Evolutionary conservation across 441 rosid species (phyloP), one percentile per base, ranked within the genome.

Genomic region (Erysimum cheiri): DNA sequence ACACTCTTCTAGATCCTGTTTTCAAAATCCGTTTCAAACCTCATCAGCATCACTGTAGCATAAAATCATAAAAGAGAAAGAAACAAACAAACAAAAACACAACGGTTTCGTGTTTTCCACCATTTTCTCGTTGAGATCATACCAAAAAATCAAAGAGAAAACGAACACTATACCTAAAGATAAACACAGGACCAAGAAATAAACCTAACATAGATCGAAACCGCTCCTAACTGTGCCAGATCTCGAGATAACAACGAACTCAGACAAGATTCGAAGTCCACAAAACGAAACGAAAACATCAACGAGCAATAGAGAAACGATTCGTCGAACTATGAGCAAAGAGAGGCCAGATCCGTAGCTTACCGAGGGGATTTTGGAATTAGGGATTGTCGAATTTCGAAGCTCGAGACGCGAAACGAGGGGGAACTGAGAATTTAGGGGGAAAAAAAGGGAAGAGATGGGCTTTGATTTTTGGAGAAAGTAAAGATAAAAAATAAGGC

Each of bases 1-100:
- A 26, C 56, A 71, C 65, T 22, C 69, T 82, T 72, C 69, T 50
- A 65, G 61, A 48, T 60, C 55, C 68, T 65, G 60, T 44, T 44
- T 43, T 53, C 14, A 59, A 22, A 66, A 22, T 1, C 2, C 58
- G 17, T 19, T 49, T 28, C 69, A 62, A 63, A 63, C 1, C 26
- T 59, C 24, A 44, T 53, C 8, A 72, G 1, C 39, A 73, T 10
- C 22, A 59, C 40, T 19, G 33, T 67, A 31, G 52, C 22, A 31
- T 8, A 17, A 60, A 60, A n/a, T 43, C 36, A 44, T 2, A 15
- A 22, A 33, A 28, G 1, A 41, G 3, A 43, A n/a, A 10, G 10
- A 36, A 35, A 26, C 35, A 2, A 28, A 28, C 22, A 12, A 11
- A 37, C 11, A 13, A 64, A 14, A 4, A 31, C 40, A 56, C 41